Evolutionary conservation across 2,329 filamentous ascomycete genomes (phyloP), one percentile per base, ranked within the genome.

Genomic region (Septoria petroselini): DNA sequence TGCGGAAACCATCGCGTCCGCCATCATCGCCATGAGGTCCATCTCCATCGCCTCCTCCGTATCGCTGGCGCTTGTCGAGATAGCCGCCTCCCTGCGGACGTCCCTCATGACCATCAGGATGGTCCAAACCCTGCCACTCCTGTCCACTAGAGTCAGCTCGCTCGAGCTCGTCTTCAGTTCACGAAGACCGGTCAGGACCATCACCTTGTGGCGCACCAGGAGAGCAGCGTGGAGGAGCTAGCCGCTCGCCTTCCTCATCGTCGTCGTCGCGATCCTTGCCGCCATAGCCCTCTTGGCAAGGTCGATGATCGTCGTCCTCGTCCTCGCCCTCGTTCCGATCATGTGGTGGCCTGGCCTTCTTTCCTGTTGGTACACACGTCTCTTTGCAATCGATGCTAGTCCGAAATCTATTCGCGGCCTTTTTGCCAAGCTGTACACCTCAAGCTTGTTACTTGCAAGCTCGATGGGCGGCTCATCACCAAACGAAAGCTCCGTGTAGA

Each of bases 371-470:
- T 34, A 45, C 42, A 25, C n/a, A n/a, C n/a, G n/a, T n/a, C n/a
- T 31, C 29, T 45, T 19, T 29, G 15, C 42, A 27, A 5, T 45
- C 42, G 31, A 43, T 25, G 41, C 41, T 15, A 11, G n/a, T n/a
- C n/a, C 21, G 14, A 6, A 9, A n/a, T n/a, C 42, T 45, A 37
- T 45, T 45, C 31, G 27, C 21, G 31, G 19, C 4, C 14, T n/a
- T 21, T 5, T 29, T 27, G 30, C 42, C 18, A 45, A 45, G 42
- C 18, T 15, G 42, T 17, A 30, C 15, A 27, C 14, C 19, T 23
- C 42, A 45, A 34, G 42, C 19, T 27, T 23, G 7, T 37, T 37
- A 31, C 42, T 45, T 37, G 42, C 17, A 45, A 21, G 34, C 12
- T 4, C 17, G 42, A 11, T 19, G 14, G 30, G n/a, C 30, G 6